Evolutionary conservation across 1,284 basidiomycete species (phyloP).

Genomic region (Marasmius fiardii): DNA sequence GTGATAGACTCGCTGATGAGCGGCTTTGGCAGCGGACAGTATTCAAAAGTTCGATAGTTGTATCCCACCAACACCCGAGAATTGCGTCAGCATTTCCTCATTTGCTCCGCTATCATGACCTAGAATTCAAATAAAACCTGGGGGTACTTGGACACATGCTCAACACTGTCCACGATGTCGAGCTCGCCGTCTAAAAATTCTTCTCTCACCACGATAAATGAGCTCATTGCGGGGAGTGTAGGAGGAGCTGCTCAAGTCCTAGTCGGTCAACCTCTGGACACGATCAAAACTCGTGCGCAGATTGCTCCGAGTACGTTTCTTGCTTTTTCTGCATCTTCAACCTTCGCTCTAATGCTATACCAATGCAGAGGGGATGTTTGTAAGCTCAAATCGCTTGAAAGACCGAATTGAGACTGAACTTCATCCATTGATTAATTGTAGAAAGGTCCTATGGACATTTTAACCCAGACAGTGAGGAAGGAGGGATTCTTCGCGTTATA

Average conservation of each 20-base stretch:
- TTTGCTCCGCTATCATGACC: not conserved
- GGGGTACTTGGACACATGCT: not conserved
- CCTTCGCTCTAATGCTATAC: not conserved
- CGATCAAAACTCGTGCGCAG: conserved; percentile 55
- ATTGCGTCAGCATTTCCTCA: conserved; percentile 11
- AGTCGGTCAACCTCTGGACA: conserved; percentile 64
- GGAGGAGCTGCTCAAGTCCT: conserved; percentile 51
- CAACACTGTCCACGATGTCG: conserved; percentile 8
- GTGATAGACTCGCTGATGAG: too few species aligned
- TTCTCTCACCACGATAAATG: conserved; percentile 34
- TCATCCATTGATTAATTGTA: conserved; percentile 25
- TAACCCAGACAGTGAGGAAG: conserved; percentile 75
- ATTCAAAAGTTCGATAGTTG: too few species aligned
- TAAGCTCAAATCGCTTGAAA: conserved; percentile 36
- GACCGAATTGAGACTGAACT: not conserved
- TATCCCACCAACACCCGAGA: not conserved
- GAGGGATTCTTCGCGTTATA: conserved; percentile 91
- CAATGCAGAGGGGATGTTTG: conserved; percentile 72
- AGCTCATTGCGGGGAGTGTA: conserved; percentile 49
- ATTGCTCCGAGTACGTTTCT: conserved; percentile 38
- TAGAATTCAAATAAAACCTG: not conserved
- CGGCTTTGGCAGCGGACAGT: too few species aligned
- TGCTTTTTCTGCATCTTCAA: not conserved
- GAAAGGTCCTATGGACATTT: conserved; percentile 92
- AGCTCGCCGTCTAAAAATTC: conserved; percentile 2